phyloP scores from a whole-genome alignment of 805 yeast species.

The Ogataea henricii region DNA sequence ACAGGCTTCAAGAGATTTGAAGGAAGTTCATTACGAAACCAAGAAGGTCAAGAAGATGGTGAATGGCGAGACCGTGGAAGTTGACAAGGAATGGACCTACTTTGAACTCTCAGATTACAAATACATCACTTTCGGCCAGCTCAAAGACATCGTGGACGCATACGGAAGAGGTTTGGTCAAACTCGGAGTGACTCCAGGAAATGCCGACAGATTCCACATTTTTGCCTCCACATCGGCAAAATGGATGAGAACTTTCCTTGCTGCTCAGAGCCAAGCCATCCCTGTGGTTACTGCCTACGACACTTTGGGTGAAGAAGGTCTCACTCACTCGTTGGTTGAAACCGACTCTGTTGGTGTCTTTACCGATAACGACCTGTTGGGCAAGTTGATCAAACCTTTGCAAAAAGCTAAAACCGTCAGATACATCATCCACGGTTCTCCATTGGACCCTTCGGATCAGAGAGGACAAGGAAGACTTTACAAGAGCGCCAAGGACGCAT shows the following conservation, averaged over 20 bases:
- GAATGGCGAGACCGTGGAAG: slow-evolving; percentile 70
- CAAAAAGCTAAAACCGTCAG: slow-evolving; percentile 60
- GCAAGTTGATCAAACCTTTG: slow-evolving; percentile 70
- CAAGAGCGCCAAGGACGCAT: slow-evolving; percentile 55
- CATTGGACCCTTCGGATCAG: slow-evolving; percentile 60
- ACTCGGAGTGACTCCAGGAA: slow-evolving; percentile 67
- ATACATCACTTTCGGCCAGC: slow-evolving; percentile 61
- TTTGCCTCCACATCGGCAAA: slow-evolving; percentile 85
- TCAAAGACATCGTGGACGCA: slow-evolving; percentile 48
- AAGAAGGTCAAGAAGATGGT: slow-evolving; percentile 73
- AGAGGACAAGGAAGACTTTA: slow-evolving; percentile 64
- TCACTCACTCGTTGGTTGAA: slow-evolving; percentile 81
- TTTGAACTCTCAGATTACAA: slow-evolving; percentile 78
- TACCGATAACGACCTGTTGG: slow-evolving; percentile 77
- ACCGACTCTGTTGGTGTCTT: slow-evolving; percentile 79
- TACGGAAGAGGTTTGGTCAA: slow-evolving; percentile 76
- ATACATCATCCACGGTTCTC: slow-evolving; percentile 70
- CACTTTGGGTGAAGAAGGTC: slow-evolving; percentile 86
- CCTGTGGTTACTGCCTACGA: slow-evolving; percentile 96
- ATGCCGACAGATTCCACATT: slow-evolving; percentile 68
- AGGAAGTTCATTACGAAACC: slow-evolving; percentile 73
- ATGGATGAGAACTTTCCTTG: slow-evolving; percentile 89
- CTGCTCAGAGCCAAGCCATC: slow-evolving; percentile 73
- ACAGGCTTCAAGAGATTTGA: slow-evolving; percentile 74
- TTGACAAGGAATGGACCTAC: slow-evolving; percentile 85